Evolutionary conservation across 495 filamentous ascomycete species (phyloP).

Genomic region (Pseudevernia furfuracea): DNA sequence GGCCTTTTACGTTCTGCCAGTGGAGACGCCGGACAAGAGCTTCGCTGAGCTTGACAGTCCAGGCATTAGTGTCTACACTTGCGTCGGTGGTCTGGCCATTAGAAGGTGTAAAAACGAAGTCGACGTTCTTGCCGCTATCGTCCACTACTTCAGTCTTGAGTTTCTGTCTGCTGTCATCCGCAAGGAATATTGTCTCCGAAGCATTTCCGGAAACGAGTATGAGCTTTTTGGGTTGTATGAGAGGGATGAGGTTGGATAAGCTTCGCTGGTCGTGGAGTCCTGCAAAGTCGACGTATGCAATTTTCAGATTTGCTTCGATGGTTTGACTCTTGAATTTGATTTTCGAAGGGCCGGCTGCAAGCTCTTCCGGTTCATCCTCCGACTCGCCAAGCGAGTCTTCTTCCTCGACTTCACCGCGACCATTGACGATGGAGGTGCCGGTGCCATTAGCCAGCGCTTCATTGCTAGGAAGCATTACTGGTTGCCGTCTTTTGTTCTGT

Average conservation of each 20-base stretch:
- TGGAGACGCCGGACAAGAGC: conserved; percentile 71
- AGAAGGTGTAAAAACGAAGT: conserved; percentile 70
- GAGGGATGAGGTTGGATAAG: conserved; percentile 86
- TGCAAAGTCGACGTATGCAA: conserved; percentile 84
- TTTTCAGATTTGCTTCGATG: conserved; percentile 59
- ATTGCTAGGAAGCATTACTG: conserved; percentile 39
- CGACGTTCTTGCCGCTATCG: conserved; percentile 33
- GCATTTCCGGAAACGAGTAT: conserved; percentile 76
- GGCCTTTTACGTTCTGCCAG: conserved; percentile 87
- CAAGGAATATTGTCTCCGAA: conserved; percentile 68
- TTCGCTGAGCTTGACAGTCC: conserved; percentile 85
- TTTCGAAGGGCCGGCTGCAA: conserved; percentile 62
- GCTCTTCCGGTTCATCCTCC: conserved; percentile 42
- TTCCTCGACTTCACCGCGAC: conserved; percentile 36
- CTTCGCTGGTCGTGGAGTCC: conserved; percentile 90
- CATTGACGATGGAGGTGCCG: conserved; percentile 31
- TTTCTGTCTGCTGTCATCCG: conserved; percentile 71
- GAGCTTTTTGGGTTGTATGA: conserved; percentile 88
- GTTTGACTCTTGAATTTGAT: conserved; percentile 52
- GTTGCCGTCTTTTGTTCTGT: conserved; percentile 41
- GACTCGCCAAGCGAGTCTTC: conserved; percentile 42
- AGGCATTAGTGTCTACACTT: conserved; percentile 95
- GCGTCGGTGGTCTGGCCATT: conserved; percentile 70
- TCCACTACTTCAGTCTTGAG: conserved; percentile 44
- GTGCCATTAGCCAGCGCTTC: conserved; percentile 14